Percentiles rank a stretch among this genome's conserved stretches.
phyloP scores from a whole-genome alignment of 192 early-diverging fungal species.

The Funneliformis geosporum region DNA sequence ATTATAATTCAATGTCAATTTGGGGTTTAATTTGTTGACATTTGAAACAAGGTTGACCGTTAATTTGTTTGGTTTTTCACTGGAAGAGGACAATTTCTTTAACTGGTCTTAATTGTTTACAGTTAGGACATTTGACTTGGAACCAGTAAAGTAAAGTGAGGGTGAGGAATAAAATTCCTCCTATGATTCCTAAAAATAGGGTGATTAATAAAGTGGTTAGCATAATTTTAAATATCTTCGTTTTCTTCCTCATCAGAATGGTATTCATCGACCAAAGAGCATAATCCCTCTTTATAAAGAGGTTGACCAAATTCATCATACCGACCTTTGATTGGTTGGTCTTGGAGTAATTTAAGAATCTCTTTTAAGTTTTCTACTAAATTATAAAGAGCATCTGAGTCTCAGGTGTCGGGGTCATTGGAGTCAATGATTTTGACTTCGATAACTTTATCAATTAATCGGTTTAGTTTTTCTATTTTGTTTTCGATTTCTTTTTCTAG shows the following conservation, averaged over 20 bases:
- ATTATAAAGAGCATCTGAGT: conserved; percentile 16
- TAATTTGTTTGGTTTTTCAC: conserved; percentile 2
- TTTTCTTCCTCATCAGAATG: background rate
- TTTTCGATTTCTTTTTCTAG: background rate
- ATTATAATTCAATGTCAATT: conserved; percentile 4
- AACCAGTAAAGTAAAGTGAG: background rate
- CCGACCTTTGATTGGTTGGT: background rate
- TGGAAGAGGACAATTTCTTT: conserved; percentile 6
- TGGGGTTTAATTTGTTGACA: conserved; percentile 2
- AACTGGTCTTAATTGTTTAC: background rate
- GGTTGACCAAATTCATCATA: background rate
- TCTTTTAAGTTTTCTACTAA: conserved; percentile 17
- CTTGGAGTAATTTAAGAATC: background rate
- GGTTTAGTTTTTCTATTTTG: conserved; percentile 6
- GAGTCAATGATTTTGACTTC: conserved; percentile 1
- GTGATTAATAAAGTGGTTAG: background rate
- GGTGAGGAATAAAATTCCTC: background rate
- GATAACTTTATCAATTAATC: background rate
- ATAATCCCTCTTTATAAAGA: background rate
- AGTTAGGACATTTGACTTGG: background rate
- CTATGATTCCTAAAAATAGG: conserved; percentile 1
- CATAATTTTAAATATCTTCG: background rate
- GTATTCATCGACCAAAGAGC: conserved; percentile 23
- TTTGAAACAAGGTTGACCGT: background rate
- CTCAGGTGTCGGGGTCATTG: conserved; percentile 14